Percentiles rank a stretch among this genome's conserved stretches.
These are phyloP conservation scores for Millerozyma acaciae DNA, from an alignment of 805 yeast species.

Conservation along the genomic window DNA sequence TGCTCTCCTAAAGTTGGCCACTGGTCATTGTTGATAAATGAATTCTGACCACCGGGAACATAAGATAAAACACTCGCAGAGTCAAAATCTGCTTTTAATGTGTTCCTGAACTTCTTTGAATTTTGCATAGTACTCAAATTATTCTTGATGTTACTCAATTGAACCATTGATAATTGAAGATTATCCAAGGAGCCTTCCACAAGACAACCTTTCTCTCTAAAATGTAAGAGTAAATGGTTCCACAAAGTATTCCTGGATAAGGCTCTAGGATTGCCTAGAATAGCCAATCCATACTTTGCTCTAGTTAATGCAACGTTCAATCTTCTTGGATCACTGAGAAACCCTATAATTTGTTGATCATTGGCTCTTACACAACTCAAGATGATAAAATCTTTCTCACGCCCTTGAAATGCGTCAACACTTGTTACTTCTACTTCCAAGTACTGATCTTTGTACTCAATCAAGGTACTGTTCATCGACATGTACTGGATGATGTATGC, in stretches of 20 bases:
- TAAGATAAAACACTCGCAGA: constrained; percentile 25
- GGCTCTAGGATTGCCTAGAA: constrained; percentile 82
- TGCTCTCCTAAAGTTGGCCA: constrained; percentile 28
- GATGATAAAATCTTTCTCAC: constrained; percentile 42
- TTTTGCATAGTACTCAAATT: constrained; percentile 5
- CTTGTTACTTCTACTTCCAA: constrained; percentile 73
- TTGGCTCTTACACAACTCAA: constrained; percentile 44
- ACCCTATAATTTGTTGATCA: constrained; percentile 38
- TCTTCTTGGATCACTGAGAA: constrained; percentile 42
- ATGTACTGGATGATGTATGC: constrained; percentile 76
- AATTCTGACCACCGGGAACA: constrained; percentile 9
- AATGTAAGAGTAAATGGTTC: constrained; percentile 74
- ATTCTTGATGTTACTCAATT: constrained; percentile 34
- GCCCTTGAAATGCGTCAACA: constrained; percentile 43
- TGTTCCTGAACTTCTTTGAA: constrained; percentile 9
- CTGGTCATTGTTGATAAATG: constrained; percentile 6
- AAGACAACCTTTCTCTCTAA: constrained; percentile 77
- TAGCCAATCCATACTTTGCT: constrained; percentile 41
- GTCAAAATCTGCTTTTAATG: constrained; percentile 21
- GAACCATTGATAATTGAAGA: constrained; percentile 67
- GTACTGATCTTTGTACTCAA: constrained; percentile 55
- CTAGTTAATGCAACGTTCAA: constrained; percentile 43
- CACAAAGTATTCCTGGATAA: constrained; percentile 69
- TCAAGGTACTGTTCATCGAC: constrained; percentile 63
- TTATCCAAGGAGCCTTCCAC: constrained; percentile 88